Evolutionary conservation across 129 eudicot species (phyloP).

Genomic region (Centrapalus pauciflorus): DNA sequence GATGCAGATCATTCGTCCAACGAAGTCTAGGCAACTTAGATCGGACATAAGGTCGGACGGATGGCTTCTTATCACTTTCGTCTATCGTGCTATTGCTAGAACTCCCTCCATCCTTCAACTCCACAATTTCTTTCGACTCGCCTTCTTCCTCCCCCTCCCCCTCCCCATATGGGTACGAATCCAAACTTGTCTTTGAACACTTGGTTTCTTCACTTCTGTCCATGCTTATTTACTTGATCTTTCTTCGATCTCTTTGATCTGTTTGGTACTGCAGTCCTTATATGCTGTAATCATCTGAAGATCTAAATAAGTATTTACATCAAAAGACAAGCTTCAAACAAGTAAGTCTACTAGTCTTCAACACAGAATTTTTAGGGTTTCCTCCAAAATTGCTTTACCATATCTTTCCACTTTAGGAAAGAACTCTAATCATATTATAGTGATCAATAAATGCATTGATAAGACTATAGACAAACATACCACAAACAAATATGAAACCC

Average conservation of each 20-base stretch:
- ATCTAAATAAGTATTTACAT: conserved; percentile 11
- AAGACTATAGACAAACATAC: conserved; percentile 26
- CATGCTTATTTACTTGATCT: conserved; percentile 23
- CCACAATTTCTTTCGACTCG: conserved; percentile 27
- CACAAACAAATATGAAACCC: conserved; percentile 43
- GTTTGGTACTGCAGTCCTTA: background rate
- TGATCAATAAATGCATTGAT: conserved; percentile 19
- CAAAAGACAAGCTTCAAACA: background rate
- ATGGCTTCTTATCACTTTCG: conserved; percentile 59
- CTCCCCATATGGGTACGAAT: conserved; percentile 31
- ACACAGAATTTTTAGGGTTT: conserved; percentile 15
- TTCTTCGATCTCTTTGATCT: background rate
- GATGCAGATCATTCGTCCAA: conserved; percentile 85
- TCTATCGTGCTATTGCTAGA: conserved; percentile 74
- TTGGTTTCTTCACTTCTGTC: conserved; percentile 46
- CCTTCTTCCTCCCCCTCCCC: conserved; percentile 41
- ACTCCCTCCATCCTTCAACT: conserved; percentile 45
- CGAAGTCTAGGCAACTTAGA: conserved; percentile 80
- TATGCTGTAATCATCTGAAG: conserved; percentile 8
- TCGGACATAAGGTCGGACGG: conserved; percentile 80
- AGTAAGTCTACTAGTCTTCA: conserved; percentile 14
- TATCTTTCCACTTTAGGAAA: conserved; percentile 21
- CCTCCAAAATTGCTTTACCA: conserved; percentile 13
- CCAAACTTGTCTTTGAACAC: conserved; percentile 39
- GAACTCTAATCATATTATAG: conserved; percentile 16